These are phyloP conservation scores for Hypoxylon subgilvum DNA, from an alignment of 495 filamentous ascomycete species.

Conservation along the genomic window DNA sequence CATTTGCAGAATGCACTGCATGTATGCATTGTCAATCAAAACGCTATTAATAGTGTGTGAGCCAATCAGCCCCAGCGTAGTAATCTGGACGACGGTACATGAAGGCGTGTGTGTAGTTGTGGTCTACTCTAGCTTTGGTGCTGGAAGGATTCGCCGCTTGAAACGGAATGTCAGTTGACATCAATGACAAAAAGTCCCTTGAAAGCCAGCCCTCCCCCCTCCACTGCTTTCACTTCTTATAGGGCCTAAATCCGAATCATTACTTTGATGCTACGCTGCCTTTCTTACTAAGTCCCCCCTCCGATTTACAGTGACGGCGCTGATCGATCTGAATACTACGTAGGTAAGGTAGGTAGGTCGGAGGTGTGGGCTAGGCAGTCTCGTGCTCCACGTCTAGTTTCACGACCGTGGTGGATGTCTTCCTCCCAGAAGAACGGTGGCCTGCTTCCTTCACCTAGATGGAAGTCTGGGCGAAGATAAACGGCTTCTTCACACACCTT, in stretches of 20 bases:
- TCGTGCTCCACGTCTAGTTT: background rate
- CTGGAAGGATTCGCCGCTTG: constrained; percentile 23
- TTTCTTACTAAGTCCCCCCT: too few species aligned
- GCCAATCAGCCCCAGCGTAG: constrained; percentile 7
- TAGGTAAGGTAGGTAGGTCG: too few species aligned
- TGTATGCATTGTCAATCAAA: constrained; percentile 13
- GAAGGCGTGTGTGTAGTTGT: constrained; percentile 2
- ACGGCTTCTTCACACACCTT: background rate
- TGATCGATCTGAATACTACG: too few species aligned
- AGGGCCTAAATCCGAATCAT: too few species aligned
- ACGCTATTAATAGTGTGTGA: constrained; percentile 10
- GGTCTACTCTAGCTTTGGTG: constrained; percentile 7
- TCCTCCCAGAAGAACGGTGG: background rate
- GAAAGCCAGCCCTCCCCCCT: too few species aligned
- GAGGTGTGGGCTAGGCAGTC: too few species aligned
- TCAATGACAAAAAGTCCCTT: too few species aligned
- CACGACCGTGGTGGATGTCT: background rate
- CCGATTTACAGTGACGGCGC: too few species aligned
- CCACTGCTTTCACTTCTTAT: too few species aligned
- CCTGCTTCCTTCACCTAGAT: background rate
- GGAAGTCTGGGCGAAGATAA: background rate
- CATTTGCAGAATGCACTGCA: constrained; percentile 4
- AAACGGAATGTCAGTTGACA: constrained; percentile 8
- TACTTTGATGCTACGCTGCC: too few species aligned
- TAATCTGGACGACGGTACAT: constrained; percentile 10